A percentile compares a stretch with the other conserved stretches of the same genome.
Evolutionary conservation across 169 alveolate genomes (phyloP).

Genomic region (Cyclospora cayetanensis): DNA sequence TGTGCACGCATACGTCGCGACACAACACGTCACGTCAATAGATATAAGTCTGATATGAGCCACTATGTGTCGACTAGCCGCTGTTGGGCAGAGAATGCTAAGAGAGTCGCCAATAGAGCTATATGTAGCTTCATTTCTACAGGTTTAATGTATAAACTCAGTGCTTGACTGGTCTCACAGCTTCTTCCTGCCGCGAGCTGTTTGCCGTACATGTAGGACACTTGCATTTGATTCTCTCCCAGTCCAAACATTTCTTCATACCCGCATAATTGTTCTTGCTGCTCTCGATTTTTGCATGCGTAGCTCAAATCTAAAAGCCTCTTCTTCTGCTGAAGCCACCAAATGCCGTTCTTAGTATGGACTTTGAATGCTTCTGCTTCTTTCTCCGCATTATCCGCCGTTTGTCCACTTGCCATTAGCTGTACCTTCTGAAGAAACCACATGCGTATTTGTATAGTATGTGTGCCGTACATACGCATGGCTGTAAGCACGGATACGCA

Average conservation of each 20-base stretch:
- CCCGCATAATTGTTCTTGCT: background rate
- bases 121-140: no score
- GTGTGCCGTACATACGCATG: background rate
- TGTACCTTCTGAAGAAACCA: background rate
- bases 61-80: no score
- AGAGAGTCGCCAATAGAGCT: no score
- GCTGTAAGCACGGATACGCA: no score
- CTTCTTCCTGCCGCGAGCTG: constrained; percentile 17
- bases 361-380: constrained; percentile 1
- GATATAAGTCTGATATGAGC: no score
- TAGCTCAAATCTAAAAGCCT: background rate
- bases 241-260: constrained; percentile 54
- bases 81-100: no score
- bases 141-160: no score
- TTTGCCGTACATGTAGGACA: background rate
- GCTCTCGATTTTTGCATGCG: background rate
- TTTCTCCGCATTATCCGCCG: background rate
- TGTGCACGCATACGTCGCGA: background rate
- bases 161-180: background rate
- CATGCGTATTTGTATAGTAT: background rate
- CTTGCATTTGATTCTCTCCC: background rate
- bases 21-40: no score
- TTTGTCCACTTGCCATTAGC: background rate
- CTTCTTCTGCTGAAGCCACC: constrained; percentile 57
- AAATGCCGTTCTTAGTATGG: constrained; percentile 36